Evolutionary conservation across 306 rosid genomes (phyloP), one percentile per base, ranked within the genome.

Genomic region (Rosa lucieae): DNA sequence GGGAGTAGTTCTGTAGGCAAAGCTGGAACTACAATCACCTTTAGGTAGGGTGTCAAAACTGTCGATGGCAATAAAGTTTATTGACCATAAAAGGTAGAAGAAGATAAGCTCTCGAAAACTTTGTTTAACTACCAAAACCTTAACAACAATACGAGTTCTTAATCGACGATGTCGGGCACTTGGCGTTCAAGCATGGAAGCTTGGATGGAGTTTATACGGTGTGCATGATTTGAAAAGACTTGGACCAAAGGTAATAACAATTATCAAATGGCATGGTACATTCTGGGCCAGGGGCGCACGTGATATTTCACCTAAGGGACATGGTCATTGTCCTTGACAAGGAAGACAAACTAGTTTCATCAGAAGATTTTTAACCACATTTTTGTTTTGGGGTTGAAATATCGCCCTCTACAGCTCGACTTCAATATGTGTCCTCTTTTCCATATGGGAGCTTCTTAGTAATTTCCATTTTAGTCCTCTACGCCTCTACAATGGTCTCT

Each of bases 261-360:
- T 10, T 12, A 62, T 43, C 35, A 21, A 11, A 37, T 26, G 18
- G 47, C 68, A 70, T 75, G 79, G 81, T 63, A 66, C 74, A 77
- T 74, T 71, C 83, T 37, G 77, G 75, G 84, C 67, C 67, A 70
- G 68, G 58, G 53, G 46, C 48, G 81, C 91, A 87, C 84, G 88
- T 84, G 90, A 83, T 48, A 55, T 72, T 82, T 83, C 89, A 87
- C 77, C 67, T 46, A 85, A 66, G 72, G 37, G 44, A 52, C 84
- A 80, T 78, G 88, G 76, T 48, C 80, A 61, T 18, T 82, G 89
- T 88, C 88, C 76, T 58, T 82, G 73, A 75, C 61, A 12, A 68
- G 79, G 82, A 81, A 80, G 86, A 83, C 88, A 83, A n/a, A n/a
- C 79, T 79, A 66, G 75, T 56, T 79, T 67, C 72, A 67, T 72